These are phyloP conservation scores for Lathyrus sativus DNA, from an alignment of 306 rosid species.

Conservation along the genomic window DNA sequence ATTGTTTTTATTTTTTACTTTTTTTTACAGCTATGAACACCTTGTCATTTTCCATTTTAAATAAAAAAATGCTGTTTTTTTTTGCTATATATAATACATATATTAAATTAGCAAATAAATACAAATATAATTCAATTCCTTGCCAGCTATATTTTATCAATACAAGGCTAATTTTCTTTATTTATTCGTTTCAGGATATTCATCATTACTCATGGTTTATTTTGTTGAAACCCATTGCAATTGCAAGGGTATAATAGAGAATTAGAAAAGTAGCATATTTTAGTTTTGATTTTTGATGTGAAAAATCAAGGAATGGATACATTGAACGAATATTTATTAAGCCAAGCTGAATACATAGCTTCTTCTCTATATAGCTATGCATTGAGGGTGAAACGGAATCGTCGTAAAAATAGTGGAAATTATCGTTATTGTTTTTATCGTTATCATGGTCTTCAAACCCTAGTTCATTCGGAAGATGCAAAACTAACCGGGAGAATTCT, in stretches of 20 bases:
- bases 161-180: not conserved
- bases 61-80: no score
- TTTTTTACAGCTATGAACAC: not conserved
- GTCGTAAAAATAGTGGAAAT: not conserved
- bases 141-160: conserved; percentile 25
- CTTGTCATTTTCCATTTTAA: no score
- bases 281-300: not conserved
- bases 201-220: not conserved
- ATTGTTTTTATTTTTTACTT: not conserved
- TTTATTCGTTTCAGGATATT: conserved; percentile 29
- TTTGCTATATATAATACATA: conserved; percentile 5
- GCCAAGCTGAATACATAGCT: conserved; percentile 35
- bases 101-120: not conserved
- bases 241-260: conserved; percentile 1
- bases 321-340: conserved; percentile 24
- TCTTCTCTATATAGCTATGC: conserved; percentile 31
- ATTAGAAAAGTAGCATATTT: not conserved
- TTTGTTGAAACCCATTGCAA: not conserved
- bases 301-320: conserved; percentile 33
- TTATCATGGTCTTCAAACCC: conserved; percentile 49
- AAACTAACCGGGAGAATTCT: conserved; percentile 19
- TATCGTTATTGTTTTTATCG: not conserved
- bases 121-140: conserved; percentile 4
- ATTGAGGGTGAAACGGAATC: conserved; percentile 17
- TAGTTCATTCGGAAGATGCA: conserved; percentile 31